Evolutionary conservation across 352 stramenopile species (phyloP).

Genomic region (Phytophthora tubulina): DNA sequence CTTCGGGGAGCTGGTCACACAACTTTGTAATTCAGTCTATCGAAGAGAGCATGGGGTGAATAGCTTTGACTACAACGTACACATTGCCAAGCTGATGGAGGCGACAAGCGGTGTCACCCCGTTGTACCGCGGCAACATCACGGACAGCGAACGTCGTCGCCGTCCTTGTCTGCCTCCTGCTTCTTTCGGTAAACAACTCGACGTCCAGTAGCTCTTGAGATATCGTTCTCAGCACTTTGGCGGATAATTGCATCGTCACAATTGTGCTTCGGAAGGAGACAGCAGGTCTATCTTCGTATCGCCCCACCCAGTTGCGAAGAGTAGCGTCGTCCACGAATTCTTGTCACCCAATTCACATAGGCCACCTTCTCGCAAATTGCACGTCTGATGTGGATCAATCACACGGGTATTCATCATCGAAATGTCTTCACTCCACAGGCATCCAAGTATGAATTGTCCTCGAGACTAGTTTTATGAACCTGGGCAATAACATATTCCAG

Average conservation of each 20-base stretch:
- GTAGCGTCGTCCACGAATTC: neutral
- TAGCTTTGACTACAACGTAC: slow-evolving; percentile 93
- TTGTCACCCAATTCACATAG: neutral
- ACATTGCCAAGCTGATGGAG: slow-evolving; percentile 94
- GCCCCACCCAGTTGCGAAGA: neutral
- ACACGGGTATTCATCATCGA: neutral
- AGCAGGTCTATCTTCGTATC: no score
- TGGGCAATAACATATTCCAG: neutral
- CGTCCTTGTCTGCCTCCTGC: no score
- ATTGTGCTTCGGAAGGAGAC: no score
- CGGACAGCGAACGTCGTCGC: slow-evolving; percentile 53
- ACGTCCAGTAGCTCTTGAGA: no score
- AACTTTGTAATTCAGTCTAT: slow-evolving; percentile 91
- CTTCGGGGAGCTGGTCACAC: slow-evolving; percentile 91
- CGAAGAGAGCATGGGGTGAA: slow-evolving; percentile 45
- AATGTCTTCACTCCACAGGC: neutral
- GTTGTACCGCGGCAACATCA: slow-evolving; percentile 71
- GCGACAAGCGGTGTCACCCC: slow-evolving; percentile 75
- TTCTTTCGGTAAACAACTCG: no score
- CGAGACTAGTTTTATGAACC: neutral
- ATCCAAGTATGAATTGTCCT: neutral
- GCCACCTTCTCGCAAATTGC: neutral
- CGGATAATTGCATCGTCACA: neutral
- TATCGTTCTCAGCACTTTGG: no score
- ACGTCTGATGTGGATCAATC: neutral